Evolutionary conservation across 1,284 basidiomycete species (phyloP), one percentile per base, ranked within the genome.

Genomic region (Xerocomus nothofagi): DNA sequence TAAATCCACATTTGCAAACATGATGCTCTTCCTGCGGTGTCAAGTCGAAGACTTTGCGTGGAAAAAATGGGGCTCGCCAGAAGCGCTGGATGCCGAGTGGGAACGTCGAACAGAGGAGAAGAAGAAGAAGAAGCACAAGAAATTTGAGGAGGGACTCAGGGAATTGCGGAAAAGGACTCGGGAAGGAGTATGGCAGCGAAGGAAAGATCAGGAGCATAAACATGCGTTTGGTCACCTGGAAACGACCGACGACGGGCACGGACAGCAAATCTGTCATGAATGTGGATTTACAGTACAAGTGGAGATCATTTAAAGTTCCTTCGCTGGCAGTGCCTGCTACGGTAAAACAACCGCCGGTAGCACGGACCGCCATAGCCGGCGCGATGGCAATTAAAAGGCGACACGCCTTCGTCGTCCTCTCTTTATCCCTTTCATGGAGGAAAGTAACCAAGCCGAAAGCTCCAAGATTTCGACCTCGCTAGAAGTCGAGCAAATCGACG

Each of bases 1-100:
- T 73, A 91, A 93, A 56, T 91, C 93, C 20, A 97, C 93, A 0
- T 99, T 93, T 67, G 90, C 89, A 41, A 99, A 99, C 74, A 99
- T 99, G 97, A 99, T 99, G 97, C 79, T 99, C 21, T 99, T 93
- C 71, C 78, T 98, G 7, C 85, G 97, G 21, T 87, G 77, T 60
- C 95, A 98, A 71, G 94, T 99, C 3, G 97, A 99, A 69, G 88
- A 87, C 23, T 98, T 96, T 67, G 96, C 97, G 3, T 98, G 92
- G 85, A 86, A 89, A 60, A 99, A 98, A 71, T 99, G 97, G 97
- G 94, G 93, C 0, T 93, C 93, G 0, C 80, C 92, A 10, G 92
- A 96, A 64, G 93, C 85, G 1, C 71, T 99, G 33, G 97, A 99
- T 61, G 79, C 77, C 14, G 97, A 99, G 66, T 99, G 87, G 69